Evolutionary conservation across 2,329 filamentous ascomycete genomes (phyloP), one percentile per base, ranked within the genome.

Genomic region (Penicillium sp.): DNA sequence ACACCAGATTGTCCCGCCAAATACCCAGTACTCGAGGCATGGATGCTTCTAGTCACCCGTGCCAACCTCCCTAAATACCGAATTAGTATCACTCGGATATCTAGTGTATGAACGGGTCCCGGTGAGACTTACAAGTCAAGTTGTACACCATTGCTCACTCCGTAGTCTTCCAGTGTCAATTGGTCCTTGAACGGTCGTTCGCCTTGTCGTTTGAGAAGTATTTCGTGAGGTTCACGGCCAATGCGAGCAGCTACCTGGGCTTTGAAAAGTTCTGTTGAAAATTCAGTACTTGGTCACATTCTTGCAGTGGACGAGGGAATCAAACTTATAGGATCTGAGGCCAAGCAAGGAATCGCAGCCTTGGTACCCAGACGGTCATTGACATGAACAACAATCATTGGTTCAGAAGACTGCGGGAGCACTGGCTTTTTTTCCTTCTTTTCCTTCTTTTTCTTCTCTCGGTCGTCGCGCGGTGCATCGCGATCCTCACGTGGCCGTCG

Each of bases 291-390:
- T 4, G 23, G 23, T n/a, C 15, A 23, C 25, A 5, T n/a, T 17
- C 8, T 7, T 28, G 8, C 12, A 28, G n/a, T 30, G 32, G 14
- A 26, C 14, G 26, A 12, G 18, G 30, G 18, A 38, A 4, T 31
- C 29, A 30, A 35, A 61, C 68, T 82, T 49, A 95, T 82, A 6
- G 81, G 82, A 66, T 96, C 90, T 2, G 80, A 84, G 0, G 85
- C 81, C 40, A 95, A 72, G 61, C 89, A 95, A 0, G 90, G 90
- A 47, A 96, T 92, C 35, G 85, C 84, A 11, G 89, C 86, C 58
- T 95, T 95, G n/a, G 90, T 95, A 9, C 90, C 90, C 23, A 96
- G 71, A n/a, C 90, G 78, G 65, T 96, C 90, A 62, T 96, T 96
- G 58, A 96, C 80, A 56, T 90, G 80, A 12, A 96, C 89, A 35